Evolutionary conservation across 495 filamentous ascomycete genomes (phyloP).

Genomic region (Aspergillus wentii): DNA sequence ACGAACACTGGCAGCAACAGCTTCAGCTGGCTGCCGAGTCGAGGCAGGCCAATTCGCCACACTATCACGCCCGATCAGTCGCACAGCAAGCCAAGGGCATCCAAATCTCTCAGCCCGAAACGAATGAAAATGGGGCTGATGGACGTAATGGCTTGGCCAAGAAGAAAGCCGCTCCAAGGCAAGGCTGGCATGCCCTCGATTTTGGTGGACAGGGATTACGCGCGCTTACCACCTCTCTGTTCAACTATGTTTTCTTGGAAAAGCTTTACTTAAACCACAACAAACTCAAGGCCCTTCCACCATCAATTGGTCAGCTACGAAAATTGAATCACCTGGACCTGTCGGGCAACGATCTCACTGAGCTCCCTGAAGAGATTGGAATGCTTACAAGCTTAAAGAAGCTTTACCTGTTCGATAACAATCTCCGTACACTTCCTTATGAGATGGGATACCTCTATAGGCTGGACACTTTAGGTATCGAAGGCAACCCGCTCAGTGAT

Average conservation of each 20-base stretch:
- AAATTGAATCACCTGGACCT: constrained; percentile 76
- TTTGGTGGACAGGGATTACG: constrained; percentile 90
- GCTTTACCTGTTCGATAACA: constrained; percentile 83
- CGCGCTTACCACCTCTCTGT: constrained; percentile 70
- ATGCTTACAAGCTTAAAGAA: constrained; percentile 86
- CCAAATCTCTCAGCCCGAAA: constrained; percentile 52
- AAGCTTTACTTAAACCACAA: constrained; percentile 91
- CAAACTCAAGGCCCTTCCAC: constrained; percentile 70
- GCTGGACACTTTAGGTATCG: constrained; percentile 83
- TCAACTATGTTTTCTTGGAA: constrained; percentile 79
- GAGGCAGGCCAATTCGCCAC: constrained; percentile 57
- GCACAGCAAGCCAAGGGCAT: constrained; percentile 60
- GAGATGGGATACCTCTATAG: constrained; percentile 85
- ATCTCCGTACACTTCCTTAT: constrained; percentile 71
- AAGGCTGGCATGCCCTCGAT: constrained; percentile 88
- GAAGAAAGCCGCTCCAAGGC: constrained; percentile 55
- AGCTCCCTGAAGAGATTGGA: constrained; percentile 86
- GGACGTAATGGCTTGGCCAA: constrained; percentile 56
- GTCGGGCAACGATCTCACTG: constrained; percentile 77
- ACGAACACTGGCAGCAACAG: constrained; percentile 87
- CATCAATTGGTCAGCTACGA: constrained; percentile 73
- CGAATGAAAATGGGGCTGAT: constrained; percentile 56
- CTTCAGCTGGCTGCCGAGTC: constrained; percentile 71
- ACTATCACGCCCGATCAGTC: constrained; percentile 58
- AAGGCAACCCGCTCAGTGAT: constrained; percentile 80